Conservation (phyloP, 768 basidiomycete species). For the Glaciozyma martinii region DNA sequence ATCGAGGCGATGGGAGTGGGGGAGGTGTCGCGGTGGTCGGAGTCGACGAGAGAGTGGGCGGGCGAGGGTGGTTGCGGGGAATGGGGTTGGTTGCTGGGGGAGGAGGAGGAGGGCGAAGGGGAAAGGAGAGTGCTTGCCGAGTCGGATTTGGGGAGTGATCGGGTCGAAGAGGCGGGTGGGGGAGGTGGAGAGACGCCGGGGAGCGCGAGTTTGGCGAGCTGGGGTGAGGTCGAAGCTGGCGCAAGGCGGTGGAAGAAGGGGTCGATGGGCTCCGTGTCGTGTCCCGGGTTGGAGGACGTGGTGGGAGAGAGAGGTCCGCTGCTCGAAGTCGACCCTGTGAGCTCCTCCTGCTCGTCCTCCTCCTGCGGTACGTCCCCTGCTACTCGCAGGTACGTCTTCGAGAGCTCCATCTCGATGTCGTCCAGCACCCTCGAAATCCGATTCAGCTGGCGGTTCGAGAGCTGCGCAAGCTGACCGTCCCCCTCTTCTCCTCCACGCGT, state of each 20-base stretch:
- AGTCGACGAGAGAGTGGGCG: neutral
- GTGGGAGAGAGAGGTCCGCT: neutral
- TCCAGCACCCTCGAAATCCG: constrained; percentile 30
- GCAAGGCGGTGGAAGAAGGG: constrained; percentile 6
- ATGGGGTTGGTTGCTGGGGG: no score
- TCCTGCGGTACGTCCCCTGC: neutral
- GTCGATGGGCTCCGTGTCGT: constrained; percentile 21
- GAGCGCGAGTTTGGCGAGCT: neutral
- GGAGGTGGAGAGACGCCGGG: neutral
- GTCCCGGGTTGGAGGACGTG: neutral
- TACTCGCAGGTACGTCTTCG: neutral
- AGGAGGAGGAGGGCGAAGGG: neutral
- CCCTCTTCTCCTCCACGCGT: no score
- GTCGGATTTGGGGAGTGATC: neutral
- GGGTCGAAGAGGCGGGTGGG: no score
- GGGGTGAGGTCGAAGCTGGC: neutral
- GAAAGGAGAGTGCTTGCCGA: neutral
- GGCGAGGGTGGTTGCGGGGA: neutral
- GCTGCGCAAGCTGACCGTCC: neutral
- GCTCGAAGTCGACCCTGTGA: no score
- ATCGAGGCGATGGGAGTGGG: no score
- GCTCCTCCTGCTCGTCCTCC: neutral
- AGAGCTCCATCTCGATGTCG: constrained; percentile 25
- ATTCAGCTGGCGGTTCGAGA: constrained; percentile 26
- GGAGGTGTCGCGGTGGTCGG: neutral